Base-by-base conservation (phyloP, 306 rosid species). In the Casuarina glauca region DNA sequence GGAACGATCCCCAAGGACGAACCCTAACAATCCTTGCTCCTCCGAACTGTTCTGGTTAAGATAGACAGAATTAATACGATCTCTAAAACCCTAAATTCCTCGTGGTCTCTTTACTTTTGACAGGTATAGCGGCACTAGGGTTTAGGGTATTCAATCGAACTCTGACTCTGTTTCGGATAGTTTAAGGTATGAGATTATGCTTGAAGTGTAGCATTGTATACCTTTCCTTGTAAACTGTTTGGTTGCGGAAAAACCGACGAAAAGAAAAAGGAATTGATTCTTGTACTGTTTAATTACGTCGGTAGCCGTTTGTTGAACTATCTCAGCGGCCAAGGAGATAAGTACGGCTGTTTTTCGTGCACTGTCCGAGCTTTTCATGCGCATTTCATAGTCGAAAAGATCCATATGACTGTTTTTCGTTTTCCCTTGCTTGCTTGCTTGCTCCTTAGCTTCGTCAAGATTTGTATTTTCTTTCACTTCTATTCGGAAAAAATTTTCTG, bases 71-170 rank as follows among this genome's bases (percentile, higher is more conserved):
- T 41, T 66, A 66, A 66, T 42, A 16, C 32, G 35, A 41, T 41
- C 49, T 66, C 48, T 66, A 8, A 68, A 67, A 39, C 79, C 83
- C 72, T 80, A 9, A 57, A 16, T 11, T 46, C 54, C 1, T 36
- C 46, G 16, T 9, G 45, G 2, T 64, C n/a, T 67, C 8, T 0
- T 19, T 69, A 17, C 11, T 54, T 53, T 67, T 55, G 20, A 19
- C 79, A 80, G 79, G 75, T 69, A 10, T 13, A 68, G 52, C 63
- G 49, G 72, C 54, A 53, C 57, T 74, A 80, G 83, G 79, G 83
- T 80, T 74, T 80, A 39, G 26, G 64, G 38, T 74, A 57, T 41
- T 42, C 12, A 68, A 74, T 80, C 79, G 48, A 63, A 57, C 49
- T 41, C 58, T 2, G 6, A 43, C 50, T 15, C 44, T 35, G 8